Evolutionary conservation across 805 yeast genomes (phyloP), one percentile per base, ranked within the genome.

Genomic region (Kazachstania taianensis): DNA sequence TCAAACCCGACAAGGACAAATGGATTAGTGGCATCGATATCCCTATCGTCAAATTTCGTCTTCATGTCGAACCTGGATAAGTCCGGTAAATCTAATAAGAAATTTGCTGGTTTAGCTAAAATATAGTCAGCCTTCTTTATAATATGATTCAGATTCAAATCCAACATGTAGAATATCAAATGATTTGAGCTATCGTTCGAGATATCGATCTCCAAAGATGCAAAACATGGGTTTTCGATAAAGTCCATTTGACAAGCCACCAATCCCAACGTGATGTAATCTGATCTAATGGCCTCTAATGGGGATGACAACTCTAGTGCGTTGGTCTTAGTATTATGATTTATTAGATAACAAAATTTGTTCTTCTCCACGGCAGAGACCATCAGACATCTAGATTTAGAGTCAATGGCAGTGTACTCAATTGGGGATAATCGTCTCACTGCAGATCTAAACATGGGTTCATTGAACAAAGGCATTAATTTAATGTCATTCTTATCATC

Each of bases 91-190:
- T 78, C 63, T n/a, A 84, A 42, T n/a, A 22, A n/a, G 37, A 70
- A 62, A 41, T 67, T 72, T 1, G 87, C 62, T 1, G 67, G 40
- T 2, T 33, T 24, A 7, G 49, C 42, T 5, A 56, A 6, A 41
- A 52, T 28, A 55, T 67, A n/a, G 69, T 51, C 58, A 59, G 67
- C 44, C 34, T 66, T 67, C 38, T 69, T 70, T 1, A 81, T 66
- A 2, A 87, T 71, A 52, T 80, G 81, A 50, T 87, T 87, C 32
- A 89, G 62, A 1, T 96, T 96, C 28, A 83, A 67, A 54, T 92
- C 96, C 18, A 87, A 60, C 49, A 84, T 89, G 59, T 89, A 89
- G 52, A 73, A 81, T 3, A 73, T 70, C 35, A 89, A 61, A 20
- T 50, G 44, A 33, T 60, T 66, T 39, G 49, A 51, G 15, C 47